Conservation (phyloP, 805 yeast species). For the Lipomyces starkeyi region DNA sequence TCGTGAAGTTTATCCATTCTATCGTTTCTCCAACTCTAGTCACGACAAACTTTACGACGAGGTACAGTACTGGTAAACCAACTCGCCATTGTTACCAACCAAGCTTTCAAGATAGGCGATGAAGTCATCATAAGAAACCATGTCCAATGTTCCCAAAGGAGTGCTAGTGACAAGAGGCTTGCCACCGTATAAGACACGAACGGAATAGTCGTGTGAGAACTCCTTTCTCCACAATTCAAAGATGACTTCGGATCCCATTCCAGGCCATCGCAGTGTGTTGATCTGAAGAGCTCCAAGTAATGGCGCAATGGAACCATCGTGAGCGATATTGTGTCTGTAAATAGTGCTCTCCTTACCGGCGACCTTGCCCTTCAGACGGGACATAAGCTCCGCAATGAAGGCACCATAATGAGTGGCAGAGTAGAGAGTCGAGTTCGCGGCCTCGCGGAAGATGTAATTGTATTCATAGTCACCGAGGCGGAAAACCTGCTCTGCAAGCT, state of each 20-base stretch:
- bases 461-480: slow-evolving; percentile 54
- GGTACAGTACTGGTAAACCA: slow-evolving; percentile 17
- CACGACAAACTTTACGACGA: neutral
- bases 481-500: slow-evolving; percentile 50
- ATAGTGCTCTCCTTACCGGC: slow-evolving; percentile 43
- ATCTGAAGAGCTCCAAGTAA: slow-evolving; percentile 49
- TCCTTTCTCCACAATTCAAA: slow-evolving; percentile 49
- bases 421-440: slow-evolving; percentile 48
- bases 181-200: slow-evolving; percentile 51
- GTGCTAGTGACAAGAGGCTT: slow-evolving; percentile 26
- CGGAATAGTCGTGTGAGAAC: slow-evolving; percentile 40
- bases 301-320: slow-evolving; percentile 51
- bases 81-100: slow-evolving; percentile 22
- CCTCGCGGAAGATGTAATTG: slow-evolving; percentile 49
- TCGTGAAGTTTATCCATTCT: neutral
- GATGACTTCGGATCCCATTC: slow-evolving; percentile 54
- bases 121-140: slow-evolving; percentile 24
- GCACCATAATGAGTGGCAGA: slow-evolving; percentile 49
- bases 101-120: slow-evolving; percentile 20
- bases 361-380: slow-evolving; percentile 44
- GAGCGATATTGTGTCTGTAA: slow-evolving; percentile 53
- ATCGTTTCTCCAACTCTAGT: neutral
- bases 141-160: slow-evolving; percentile 24
- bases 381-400: slow-evolving; percentile 49
- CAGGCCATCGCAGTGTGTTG: slow-evolving; percentile 53